These are phyloP conservation scores for Gastrolobium bilobum DNA, from an alignment of 306 rosid species.

Conservation along the genomic window DNA sequence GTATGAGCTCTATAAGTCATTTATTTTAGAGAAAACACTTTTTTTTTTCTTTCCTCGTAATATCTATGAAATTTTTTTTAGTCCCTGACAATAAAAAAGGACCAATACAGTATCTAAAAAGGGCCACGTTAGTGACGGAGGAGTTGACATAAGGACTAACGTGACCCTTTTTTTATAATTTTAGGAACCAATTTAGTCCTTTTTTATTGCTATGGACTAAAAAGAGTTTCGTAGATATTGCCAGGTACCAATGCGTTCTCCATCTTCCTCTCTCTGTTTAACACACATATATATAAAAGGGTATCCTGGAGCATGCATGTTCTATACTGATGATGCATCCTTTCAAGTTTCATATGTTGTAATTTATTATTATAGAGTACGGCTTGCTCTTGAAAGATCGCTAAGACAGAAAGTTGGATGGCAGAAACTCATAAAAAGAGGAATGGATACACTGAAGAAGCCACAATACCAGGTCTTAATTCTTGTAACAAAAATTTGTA, in stretches of 20 bases:
- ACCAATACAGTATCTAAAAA: too few species aligned
- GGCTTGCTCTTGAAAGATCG: constrained; percentile 63
- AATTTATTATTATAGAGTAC: constrained; percentile 63
- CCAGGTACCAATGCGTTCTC: too few species aligned
- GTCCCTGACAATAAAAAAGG: too few species aligned
- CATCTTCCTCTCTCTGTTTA: constrained; percentile 7
- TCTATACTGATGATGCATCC: constrained; percentile 19
- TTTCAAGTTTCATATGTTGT: constrained; percentile 43
- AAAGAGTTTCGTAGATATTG: too few species aligned
- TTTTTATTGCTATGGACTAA: too few species aligned
- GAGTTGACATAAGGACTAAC: too few species aligned
- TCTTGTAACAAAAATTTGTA: constrained; percentile 13
- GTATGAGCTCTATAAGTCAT: constrained; percentile 10
- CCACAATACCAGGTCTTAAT: constrained; percentile 79
- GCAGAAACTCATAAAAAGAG: constrained; percentile 79
- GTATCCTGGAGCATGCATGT: constrained; percentile 36
- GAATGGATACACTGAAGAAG: constrained; percentile 75
- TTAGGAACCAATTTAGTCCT: too few species aligned
- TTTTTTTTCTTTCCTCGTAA: too few species aligned
- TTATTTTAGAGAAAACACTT: not conserved
- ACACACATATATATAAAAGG: not conserved
- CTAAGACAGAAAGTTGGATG: constrained; percentile 70
- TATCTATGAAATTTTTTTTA: too few species aligned
- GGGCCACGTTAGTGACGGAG: too few species aligned
- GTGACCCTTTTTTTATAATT: too few species aligned